phyloP scores from a whole-genome alignment of 129 eudicot genomes.

The Cynara cardunculus region DNA sequence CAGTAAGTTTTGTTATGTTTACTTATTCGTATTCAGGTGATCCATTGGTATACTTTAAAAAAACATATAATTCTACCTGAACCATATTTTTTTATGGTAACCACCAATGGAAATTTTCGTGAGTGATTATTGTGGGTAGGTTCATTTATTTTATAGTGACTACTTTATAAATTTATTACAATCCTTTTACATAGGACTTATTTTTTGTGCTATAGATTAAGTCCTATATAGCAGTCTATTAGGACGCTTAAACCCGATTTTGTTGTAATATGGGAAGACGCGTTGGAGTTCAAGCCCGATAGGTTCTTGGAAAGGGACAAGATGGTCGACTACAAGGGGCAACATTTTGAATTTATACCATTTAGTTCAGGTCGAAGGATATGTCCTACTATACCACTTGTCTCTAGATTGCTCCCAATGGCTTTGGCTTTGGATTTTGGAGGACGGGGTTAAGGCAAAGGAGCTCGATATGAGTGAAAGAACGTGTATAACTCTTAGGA shows the following conservation, averaged over 20 bases:
- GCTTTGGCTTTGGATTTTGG: constrained; percentile 55
- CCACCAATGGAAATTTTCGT: no score
- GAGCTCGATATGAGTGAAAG: constrained; percentile 57
- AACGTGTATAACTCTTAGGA: constrained; percentile 66
- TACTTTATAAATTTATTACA: no score
- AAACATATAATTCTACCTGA: no score
- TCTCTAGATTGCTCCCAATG: constrained; percentile 46
- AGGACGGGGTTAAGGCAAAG: constrained; percentile 26
- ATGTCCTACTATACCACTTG: constrained; percentile 73
- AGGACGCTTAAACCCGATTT: no score
- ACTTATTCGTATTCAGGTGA: no score
- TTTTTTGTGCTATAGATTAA: no score
- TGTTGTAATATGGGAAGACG: constrained; percentile 51
- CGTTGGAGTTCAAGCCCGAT: constrained; percentile 51
- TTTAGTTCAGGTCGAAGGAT: constrained; percentile 63
- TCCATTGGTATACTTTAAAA: no score
- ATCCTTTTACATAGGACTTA: no score
- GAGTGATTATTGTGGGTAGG: no score
- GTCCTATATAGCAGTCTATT: no score
- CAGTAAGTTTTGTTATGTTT: background rate
- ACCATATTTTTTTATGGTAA: no score
- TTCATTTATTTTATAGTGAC: no score
- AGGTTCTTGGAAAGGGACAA: constrained; percentile 41
- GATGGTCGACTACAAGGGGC: constrained; percentile 56
- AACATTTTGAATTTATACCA: constrained; percentile 56